Conservation (phyloP, 805 yeast species). For the Candida xiaguanensis region DNA sequence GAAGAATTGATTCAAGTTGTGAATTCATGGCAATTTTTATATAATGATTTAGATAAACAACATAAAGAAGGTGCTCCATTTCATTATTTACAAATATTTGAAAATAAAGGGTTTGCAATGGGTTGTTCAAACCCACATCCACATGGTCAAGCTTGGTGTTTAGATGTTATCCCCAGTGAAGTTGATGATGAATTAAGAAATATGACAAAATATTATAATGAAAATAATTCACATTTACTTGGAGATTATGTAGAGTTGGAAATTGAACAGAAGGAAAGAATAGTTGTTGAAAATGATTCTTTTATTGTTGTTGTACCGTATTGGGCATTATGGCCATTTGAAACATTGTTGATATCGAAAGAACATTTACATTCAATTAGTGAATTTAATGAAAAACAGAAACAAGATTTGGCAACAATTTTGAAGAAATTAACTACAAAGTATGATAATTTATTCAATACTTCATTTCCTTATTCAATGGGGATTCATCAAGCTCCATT, state of each 20-base stretch:
- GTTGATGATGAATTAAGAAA: constrained; percentile 55
- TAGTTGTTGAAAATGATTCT: constrained; percentile 57
- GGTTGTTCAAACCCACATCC: constrained; percentile 83
- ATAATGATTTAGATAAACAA: constrained; percentile 39
- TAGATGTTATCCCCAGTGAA: constrained; percentile 62
- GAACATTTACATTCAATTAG: constrained; percentile 48
- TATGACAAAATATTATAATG: constrained; percentile 43
- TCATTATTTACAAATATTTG: constrained; percentile 67
- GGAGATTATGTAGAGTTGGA: constrained; percentile 62
- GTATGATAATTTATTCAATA: constrained; percentile 67
- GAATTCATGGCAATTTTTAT: constrained; percentile 57
- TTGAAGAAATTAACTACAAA: constrained; percentile 53
- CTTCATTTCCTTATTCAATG: constrained; percentile 78
- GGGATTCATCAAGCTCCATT: constrained; percentile 77
- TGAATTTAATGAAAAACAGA: constrained; percentile 45
- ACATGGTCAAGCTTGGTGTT: constrained; percentile 80
- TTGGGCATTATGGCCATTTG: constrained; percentile 86
- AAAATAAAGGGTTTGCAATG: constrained; percentile 76
- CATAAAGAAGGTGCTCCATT: constrained; percentile 41
- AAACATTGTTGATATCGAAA: constrained; percentile 61
- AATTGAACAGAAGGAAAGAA: constrained; percentile 45
- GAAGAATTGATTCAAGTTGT: constrained; percentile 47
- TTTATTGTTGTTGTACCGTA: constrained; percentile 71
- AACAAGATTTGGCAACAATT: constrained; percentile 52
- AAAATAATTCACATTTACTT: constrained; percentile 46